Evolutionary conservation across 306 rosid species (phyloP).

Genomic region (Gynostemma pentaphyllum): DNA sequence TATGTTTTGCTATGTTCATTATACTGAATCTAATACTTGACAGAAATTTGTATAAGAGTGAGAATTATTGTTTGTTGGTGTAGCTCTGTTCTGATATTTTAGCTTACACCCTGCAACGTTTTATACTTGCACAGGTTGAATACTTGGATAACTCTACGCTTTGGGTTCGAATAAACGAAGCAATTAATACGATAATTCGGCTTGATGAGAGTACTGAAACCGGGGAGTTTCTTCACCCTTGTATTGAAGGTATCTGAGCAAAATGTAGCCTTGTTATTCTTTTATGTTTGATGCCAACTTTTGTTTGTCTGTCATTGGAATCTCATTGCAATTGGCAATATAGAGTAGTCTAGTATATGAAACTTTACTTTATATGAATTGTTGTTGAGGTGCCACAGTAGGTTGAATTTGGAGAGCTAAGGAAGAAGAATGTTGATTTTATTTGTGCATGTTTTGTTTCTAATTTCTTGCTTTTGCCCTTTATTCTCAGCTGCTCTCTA

Average conservation of each 20-base stretch:
- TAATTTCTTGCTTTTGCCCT: background rate
- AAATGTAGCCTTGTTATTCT: background rate
- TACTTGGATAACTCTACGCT: constrained; percentile 57
- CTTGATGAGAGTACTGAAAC: constrained; percentile 47
- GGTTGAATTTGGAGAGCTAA: background rate
- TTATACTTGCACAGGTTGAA: constrained; percentile 36
- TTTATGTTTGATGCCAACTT: background rate
- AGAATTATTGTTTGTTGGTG: background rate
- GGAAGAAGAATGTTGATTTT: background rate
- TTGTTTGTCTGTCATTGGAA: background rate
- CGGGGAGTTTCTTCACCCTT: constrained; percentile 61
- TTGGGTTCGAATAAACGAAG: constrained; percentile 53
- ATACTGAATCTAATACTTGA: background rate
- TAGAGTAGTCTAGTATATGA: background rate
- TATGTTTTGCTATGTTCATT: background rate
- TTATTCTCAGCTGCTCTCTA: constrained; percentile 46
- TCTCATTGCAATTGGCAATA: no score
- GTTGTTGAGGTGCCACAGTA: no score
- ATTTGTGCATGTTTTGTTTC: background rate
- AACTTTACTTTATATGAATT: no score
- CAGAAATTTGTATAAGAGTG: background rate
- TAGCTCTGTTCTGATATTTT: background rate
- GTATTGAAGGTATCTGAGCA: constrained; percentile 60
- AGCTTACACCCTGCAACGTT: background rate
- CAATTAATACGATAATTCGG: constrained; percentile 56